Percentiles rank a stretch among this genome's conserved stretches.
These are phyloP conservation scores for Penicillium occitanis DNA, from an alignment of 2,329 filamentous ascomycete species.

Conservation along the genomic window DNA sequence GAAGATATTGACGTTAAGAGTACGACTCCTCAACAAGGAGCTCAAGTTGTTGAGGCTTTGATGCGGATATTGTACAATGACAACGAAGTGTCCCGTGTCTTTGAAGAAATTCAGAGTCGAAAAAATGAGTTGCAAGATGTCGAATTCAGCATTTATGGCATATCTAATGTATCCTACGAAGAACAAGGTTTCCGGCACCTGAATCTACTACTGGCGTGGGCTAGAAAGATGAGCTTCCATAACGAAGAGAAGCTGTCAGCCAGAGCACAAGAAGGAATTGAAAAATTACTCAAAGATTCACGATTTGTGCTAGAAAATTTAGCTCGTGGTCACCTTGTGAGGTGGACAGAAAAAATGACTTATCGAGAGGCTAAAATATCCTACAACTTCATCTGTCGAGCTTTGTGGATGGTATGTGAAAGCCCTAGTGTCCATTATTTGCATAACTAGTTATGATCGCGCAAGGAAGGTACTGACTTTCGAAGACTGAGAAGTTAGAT, in stretches of 20 bases:
- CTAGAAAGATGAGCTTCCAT: conserved; percentile 13
- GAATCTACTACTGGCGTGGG: conserved; percentile 1
- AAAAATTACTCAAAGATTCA: conserved; percentile 5
- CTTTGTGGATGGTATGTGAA: conserved; percentile 9
- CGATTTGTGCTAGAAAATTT: background rate
- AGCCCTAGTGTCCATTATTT: background rate
- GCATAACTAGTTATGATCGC: too few species aligned
- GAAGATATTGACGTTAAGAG: background rate
- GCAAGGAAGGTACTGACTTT: background rate
- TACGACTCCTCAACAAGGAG: conserved; percentile 7
- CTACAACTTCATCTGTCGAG: conserved; percentile 6
- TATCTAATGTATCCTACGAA: background rate
- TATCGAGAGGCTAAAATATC: conserved; percentile 4
- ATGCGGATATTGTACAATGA: conserved; percentile 6
- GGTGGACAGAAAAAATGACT: conserved; percentile 9
- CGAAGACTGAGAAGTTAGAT: background rate
- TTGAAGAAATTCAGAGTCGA: conserved; percentile 1
- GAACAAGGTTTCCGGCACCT: background rate
- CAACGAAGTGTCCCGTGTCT: background rate
- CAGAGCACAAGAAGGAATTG: background rate
- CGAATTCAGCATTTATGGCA: background rate
- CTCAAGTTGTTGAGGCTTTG: conserved; percentile 3
- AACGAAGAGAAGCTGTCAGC: conserved; percentile 1
- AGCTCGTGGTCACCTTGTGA: background rate
- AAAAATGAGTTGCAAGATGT: background rate